These are phyloP conservation scores for Pseudogymnoascus sp. DNA, from an alignment of 2,329 filamentous ascomycete genomes.

Conservation along the genomic window DNA sequence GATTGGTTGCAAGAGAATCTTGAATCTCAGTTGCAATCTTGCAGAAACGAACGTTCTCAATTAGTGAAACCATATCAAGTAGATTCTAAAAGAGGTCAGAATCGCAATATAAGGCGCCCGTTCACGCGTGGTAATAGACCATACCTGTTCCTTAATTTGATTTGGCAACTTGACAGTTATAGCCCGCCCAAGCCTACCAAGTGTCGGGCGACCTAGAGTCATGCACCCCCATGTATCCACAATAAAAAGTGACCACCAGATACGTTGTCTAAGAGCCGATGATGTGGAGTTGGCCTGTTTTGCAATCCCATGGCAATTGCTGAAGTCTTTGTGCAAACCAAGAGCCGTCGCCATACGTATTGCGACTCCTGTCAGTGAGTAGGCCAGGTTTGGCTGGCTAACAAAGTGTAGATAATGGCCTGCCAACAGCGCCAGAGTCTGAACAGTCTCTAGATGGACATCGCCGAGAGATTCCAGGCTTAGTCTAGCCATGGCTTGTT, in stretches of 20 bases:
- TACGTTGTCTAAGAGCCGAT: not conserved
- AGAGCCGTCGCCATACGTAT: conserved; percentile 18
- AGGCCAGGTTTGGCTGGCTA: conserved; percentile 21
- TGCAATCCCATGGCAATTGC: not conserved
- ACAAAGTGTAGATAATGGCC: conserved; percentile 21
- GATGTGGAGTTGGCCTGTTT: not conserved
- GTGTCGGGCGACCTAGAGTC: not conserved
- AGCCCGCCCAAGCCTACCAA: not conserved
- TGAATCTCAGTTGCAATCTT: not conserved
- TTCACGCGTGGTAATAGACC: not conserved
- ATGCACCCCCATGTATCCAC: not conserved
- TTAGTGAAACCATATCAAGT: not conserved
- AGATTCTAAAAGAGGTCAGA: not conserved
- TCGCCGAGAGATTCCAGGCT: not conserved
- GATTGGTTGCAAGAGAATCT: not conserved
- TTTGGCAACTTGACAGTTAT: not conserved
- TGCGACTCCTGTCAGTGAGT: conserved; percentile 17
- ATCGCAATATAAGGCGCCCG: not conserved
- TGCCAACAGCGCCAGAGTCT: conserved; percentile 18
- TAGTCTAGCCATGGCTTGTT: not conserved
- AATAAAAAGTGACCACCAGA: not conserved
- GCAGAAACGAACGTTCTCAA: not conserved
- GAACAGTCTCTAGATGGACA: conserved; percentile 17
- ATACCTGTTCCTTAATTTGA: not conserved
- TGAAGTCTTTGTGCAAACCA: conserved; percentile 13